phyloP scores from a whole-genome alignment of 768 basidiomycete species.

The Boletus reticuloceps region DNA sequence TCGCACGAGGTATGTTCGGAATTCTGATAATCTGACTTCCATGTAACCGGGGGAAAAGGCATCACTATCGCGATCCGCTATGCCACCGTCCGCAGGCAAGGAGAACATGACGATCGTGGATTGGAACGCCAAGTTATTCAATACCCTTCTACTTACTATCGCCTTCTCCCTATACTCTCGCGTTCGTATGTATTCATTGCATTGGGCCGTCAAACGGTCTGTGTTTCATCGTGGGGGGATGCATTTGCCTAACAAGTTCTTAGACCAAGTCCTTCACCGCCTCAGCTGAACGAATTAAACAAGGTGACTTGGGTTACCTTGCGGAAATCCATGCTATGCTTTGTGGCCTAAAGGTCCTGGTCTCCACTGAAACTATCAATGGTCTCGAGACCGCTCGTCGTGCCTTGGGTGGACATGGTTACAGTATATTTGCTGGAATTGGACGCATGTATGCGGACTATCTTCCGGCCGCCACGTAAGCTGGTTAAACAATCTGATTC shows the following conservation, averaged over 20 bases:
- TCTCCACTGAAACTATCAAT: slow-evolving; percentile 47
- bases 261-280: slow-evolving; percentile 51
- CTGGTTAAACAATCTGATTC: slow-evolving; percentile 1
- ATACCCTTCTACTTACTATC: slow-evolving; percentile 72
- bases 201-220: slow-evolving; percentile 58
- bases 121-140: slow-evolving; percentile 66
- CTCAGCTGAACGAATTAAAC: slow-evolving; percentile 47
- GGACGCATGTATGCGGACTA: slow-evolving; percentile 64
- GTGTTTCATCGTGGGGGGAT: slow-evolving; percentile 10
- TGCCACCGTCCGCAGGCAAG: slow-evolving; percentile 69
- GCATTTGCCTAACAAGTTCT: background rate
- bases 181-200: slow-evolving; percentile 68
- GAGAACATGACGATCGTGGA: slow-evolving; percentile 46
- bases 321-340: slow-evolving; percentile 71
- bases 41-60: slow-evolving; percentile 43
- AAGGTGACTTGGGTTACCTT: slow-evolving; percentile 60
- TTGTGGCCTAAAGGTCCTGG: slow-evolving; percentile 65
- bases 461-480: slow-evolving; percentile 62
- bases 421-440: slow-evolving; percentile 64
- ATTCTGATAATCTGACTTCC: background rate
- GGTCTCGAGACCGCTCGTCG: slow-evolving; percentile 67
- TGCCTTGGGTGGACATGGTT: slow-evolving; percentile 78
- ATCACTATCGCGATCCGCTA: slow-evolving; percentile 62
- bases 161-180: slow-evolving; percentile 68
- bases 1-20: slow-evolving; percentile 53